Base-by-base conservation (phyloP, 164 flowering plant species). In the Sedum album region DNA sequence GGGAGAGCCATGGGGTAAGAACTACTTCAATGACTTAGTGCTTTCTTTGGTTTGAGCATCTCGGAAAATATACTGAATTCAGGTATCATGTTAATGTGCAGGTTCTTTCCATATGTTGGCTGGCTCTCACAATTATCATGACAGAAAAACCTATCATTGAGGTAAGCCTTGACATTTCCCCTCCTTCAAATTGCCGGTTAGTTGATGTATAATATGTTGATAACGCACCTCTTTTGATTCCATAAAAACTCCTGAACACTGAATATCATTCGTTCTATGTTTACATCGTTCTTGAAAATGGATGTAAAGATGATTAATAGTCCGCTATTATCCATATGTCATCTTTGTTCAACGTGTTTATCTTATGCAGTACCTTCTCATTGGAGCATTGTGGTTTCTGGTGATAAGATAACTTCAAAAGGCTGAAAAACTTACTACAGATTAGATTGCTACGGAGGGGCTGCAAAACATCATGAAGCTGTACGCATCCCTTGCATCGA, bases 1-100 rank as follows among this genome's bases (percentile, higher is more conserved):
- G 93, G 90, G 55, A 78, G 87, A 74, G 90, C 88, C 69, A 85
- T 85, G 10, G 93, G 93, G 92, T 87, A 79, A 72, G 66, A 28
- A 64, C 60, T 62, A 42, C 64, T 18, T 3, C 62, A 41, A 21
- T 66, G 25, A 46, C n/a, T 60, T 53, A 17, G 4, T n/a, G 25
- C 30, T 23, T 61, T 31, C 31, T 21, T 35, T 5, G 31, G 46
- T 17, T 30, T 62, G 21, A 25, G 39, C 38, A 25, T 2, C 60
- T 1, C 26, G 35, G 9, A 44, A 25, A 26, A 46, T 48, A 3
- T 33, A 6, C n/a, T 65, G 14, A n/a, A 35, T 6, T 65, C 38
- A 25, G 1, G 2, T 63, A 21, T 51, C 31, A 61, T 33, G 41
- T 0, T 48, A 39, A 33, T 65, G 51, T 64, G 51, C 87, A 86